A percentile compares a stretch with the other conserved stretches of the same genome.
phyloP scores from a whole-genome alignment of 148 eudicot species.

The Nepenthes gracilis region DNA sequence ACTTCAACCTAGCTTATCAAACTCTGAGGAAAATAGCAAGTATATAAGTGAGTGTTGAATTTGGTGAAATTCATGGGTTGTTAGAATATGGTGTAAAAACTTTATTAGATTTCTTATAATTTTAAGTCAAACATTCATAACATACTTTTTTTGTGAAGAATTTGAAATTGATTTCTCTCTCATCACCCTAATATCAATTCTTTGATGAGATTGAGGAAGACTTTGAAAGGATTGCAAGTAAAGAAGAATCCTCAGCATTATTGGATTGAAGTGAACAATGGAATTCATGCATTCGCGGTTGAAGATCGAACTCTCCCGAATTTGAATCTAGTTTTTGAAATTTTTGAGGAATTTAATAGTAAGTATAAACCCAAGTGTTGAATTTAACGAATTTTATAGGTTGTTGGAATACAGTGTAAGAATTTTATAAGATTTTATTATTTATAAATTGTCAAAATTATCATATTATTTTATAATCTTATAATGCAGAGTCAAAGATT shows the following conservation, averaged over 20 bases:
- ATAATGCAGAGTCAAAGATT: too few species aligned
- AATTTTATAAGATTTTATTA: too few species aligned
- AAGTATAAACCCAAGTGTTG: neutral
- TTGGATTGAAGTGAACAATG: conserved; percentile 37
- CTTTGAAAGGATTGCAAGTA: conserved; percentile 15
- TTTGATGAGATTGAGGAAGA: neutral
- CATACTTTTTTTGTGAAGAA: too few species aligned
- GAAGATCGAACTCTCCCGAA: conserved; percentile 28
- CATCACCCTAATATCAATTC: too few species aligned
- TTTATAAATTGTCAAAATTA: too few species aligned
- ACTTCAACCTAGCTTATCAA: conserved; percentile 13
- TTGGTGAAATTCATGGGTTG: neutral
- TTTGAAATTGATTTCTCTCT: too few species aligned
- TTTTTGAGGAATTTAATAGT: conserved; percentile 13
- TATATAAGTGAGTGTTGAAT: neutral
- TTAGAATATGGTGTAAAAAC: too few species aligned
- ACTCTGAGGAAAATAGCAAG: conserved; percentile 13
- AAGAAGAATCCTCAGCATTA: conserved; percentile 42
- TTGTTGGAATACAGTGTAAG: too few species aligned
- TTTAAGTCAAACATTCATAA: too few species aligned
- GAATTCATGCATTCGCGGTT: conserved; percentile 23
- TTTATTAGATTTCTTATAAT: too few species aligned
- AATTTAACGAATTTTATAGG: neutral
- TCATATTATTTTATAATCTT: too few species aligned
- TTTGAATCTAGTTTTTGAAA: conserved; percentile 15